phyloP scores from a whole-genome alignment of 768 basidiomycete species.

The Mycena galopus region DNA sequence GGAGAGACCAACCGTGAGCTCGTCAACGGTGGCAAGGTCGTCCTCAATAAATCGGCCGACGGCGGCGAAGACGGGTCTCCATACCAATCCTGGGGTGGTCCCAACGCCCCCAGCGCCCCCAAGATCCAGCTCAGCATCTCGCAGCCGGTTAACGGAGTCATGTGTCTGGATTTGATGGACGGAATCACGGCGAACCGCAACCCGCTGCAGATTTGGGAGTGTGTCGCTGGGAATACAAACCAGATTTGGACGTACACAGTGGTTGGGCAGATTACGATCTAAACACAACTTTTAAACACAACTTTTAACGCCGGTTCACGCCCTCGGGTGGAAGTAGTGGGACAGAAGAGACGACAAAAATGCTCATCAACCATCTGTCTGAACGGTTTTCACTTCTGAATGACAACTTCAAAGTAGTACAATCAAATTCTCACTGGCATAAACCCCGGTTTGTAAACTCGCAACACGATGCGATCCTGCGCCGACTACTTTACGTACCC shows the following conservation, averaged over 20 bases:
- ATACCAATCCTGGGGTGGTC: conserved; percentile 16
- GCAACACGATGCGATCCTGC: no score
- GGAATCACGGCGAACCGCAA: conserved; percentile 12
- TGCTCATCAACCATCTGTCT: neutral
- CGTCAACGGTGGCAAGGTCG: conserved; percentile 12
- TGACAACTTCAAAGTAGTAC: neutral
- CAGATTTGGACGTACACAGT: conserved; percentile 26
- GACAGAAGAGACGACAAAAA: neutral
- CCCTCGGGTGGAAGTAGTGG: neutral
- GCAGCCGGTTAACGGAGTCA: conserved; percentile 1
- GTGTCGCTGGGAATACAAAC: conserved; percentile 19
- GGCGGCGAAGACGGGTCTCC: conserved; percentile 23
- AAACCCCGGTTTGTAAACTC: no score
- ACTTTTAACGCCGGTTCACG: neutral
- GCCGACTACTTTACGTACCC: no score
- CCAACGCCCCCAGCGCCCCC: neutral
- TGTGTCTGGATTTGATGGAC: conserved; percentile 23
- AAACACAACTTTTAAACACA: conserved; percentile 3
- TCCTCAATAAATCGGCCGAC: conserved; percentile 16
- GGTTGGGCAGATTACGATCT: conserved; percentile 19
- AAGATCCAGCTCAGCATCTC: conserved; percentile 13
- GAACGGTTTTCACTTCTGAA: neutral
- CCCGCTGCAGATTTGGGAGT: conserved; percentile 26
- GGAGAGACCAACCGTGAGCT: neutral
- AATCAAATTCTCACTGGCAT: neutral